These are phyloP conservation scores for Chrysanthemum lavandulifolium DNA, from an alignment of 129 eudicot genomes.

Conservation along the genomic window DNA sequence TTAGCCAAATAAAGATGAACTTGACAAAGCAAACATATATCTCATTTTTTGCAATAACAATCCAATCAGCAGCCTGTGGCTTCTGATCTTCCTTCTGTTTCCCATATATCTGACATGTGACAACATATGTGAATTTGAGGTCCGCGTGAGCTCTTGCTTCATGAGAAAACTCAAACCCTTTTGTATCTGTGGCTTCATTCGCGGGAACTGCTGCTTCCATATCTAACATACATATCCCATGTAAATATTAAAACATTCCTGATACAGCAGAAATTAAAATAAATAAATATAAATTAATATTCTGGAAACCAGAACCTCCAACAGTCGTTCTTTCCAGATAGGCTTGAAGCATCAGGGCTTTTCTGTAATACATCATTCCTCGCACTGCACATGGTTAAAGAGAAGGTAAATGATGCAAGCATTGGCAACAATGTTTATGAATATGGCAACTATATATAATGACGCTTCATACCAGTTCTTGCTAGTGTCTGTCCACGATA, in stretches of 20 bases:
- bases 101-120: constrained; percentile 97
- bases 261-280: not conserved
- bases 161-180: constrained; percentile 92
- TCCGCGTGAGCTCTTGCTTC: constrained; percentile 99
- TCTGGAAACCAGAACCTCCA: constrained; percentile 54
- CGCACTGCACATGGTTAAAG: constrained; percentile 54
- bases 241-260: constrained; percentile 18
- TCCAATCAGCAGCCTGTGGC: constrained; percentile 98
- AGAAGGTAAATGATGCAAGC: constrained; percentile 1
- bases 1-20: constrained; percentile 10
- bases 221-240: constrained; percentile 41
- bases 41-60: constrained; percentile 79
- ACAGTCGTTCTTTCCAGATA: constrained; percentile 64
- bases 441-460: constrained; percentile 7
- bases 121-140: constrained; percentile 89
- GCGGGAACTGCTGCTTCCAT: constrained; percentile 58
- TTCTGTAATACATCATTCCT: constrained; percentile 98
- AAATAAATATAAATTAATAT: not conserved
- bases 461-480: constrained; percentile 61
- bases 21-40: not conserved
- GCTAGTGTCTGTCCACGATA: constrained; percentile 97
- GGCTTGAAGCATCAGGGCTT: constrained; percentile 91
- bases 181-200: constrained; percentile 57
- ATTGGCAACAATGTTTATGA: not conserved
- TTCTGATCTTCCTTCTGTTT: constrained; percentile 95